Evolutionary conservation across 2,329 filamentous ascomycete genomes (phyloP), one percentile per base, ranked within the genome.

Genomic region (Botrytis squamosa): DNA sequence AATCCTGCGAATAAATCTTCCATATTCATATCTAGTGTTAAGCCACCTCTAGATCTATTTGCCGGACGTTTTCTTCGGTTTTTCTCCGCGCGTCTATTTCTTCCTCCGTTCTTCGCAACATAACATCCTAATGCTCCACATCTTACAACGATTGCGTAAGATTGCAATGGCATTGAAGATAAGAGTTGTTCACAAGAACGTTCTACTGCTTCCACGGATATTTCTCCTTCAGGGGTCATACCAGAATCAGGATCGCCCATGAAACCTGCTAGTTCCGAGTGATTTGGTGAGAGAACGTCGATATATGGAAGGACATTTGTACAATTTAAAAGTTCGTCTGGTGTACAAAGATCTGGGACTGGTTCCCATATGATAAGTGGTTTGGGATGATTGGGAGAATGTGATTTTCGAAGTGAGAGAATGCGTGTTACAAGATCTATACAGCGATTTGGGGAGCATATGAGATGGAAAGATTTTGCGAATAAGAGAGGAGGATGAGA

Each of bases 351-450:
- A 82, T 98, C 94, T 1, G 96, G 96, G 1, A 98, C 93, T 0
- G 96, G 96, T 81, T 99, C 96, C 95, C 95, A 99, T 70, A 98
- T 89, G 81, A 98, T 93, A 10, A 94, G 83, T 1, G 95, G 93
- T 66, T 88, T 87, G 1, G 84, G 79, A 0, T 82, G 75, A 22
- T 82, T 62, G 73, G 80, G 74, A 69, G 78, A 69, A 57, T 84
- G 75, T 14, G 83, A 83, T 78, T 86, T 86, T 14, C 88, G 84
- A 44, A 90, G 86, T 6, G 85, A 83, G 8, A 90, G 84, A 74
- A 98, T 92, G n/a, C 90, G 88, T 1, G 88, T 83, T 36, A 96
- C 90, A 36, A 97, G 87, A 72, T 92, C 88, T 66, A 93, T 90
- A 82, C 94, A 97, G 62, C 95, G 89, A 1, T 84, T 83, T 0